Evolutionary conservation across 352 stramenopile genomes (phyloP), one percentile per base, ranked within the genome.

Genomic region (Phytophthora hybrid): DNA sequence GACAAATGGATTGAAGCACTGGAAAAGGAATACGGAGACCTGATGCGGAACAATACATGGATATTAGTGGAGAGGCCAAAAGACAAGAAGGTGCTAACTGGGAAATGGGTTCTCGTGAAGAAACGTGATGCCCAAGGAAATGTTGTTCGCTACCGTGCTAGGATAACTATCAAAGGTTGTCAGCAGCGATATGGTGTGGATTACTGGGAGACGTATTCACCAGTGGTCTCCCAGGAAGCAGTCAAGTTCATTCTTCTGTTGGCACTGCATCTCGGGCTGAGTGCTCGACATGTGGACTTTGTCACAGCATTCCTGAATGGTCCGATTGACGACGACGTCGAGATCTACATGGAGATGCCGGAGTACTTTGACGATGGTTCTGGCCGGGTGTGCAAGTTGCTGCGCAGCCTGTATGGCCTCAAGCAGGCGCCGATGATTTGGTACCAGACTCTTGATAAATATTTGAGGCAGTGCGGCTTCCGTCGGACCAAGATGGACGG

Each of bases 271-370:
- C 23, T 26, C 23, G 23, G 34, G 34, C 34, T 41, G 2, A 16
- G 10, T 1, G 34, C 34, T 13, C 34, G 34, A 5, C 34, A 41
- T 41, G 34, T 41, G 8, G 34, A 41, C 8, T 41, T 41, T 41
- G 34, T 41, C 11, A 41, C 34, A 0, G 34, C 34, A 13, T 41
- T 41, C 26, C 18, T 68, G 6, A 68, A 55, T 44, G 61, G 32
- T 10, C 51, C 61, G 5, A 61, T 60, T 41, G 34, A 41, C 46
- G 61, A 21, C 2, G 61, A 68, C 32, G 51, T 21, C 2, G 51
- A 68, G 5, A 68, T 61, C 5, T 68, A 61, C 9, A 68, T 68
- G 61, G 61, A 61, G 16, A 68, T 68, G 26, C 51, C 61, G 1
- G 61, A 68, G 14, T 61, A 68, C 14, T 61, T 67, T n/a, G 51